Evolutionary conservation across 2,329 filamentous ascomycete species (phyloP), one percentile per base, ranked within the genome.

Genomic region (Epichloe scottii): DNA sequence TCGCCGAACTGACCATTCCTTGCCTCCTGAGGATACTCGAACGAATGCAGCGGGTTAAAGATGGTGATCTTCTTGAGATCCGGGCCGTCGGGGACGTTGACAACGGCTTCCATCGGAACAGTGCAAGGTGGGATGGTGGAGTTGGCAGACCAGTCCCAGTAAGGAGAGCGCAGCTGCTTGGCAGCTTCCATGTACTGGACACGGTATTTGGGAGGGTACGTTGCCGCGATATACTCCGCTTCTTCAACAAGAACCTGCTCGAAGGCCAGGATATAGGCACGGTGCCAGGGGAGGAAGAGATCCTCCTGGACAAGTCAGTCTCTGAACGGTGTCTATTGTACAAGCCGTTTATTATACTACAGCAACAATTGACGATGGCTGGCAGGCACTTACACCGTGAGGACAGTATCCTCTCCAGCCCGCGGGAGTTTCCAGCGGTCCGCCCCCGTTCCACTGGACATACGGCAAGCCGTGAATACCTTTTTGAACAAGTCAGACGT

Each of bases 201-300:
- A 52, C 55, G 65, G 55, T 56, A 66, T 53, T 34, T 58, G 53
- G 51, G 56, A 14, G 65, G 67, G 56, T 78, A 79, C 37, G 64
- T 59, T 12, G 57, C 58, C 17, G 77, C 76, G 19, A 79, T 71
- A 3, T 58, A 59, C 56, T 70, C 68, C 40, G 73, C 72, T 40
- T 75, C 66, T 2, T 62, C 57, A 26, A 74, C 72, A 5, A 82
- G 65, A 14, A 67, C 59, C 74, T 82, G 78, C 76, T 82, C 78
- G 51, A 69, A 79, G 5, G 81, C 66, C 7, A 71, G 65, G 41
- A 79, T 58, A 53, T 76, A 81, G 3, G 76, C 72, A 5, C 77
- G 73, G 60, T 82, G 78, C 78, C 76, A 81, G 17, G 72, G 62
- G 6, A 71, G 58, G 55, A 79, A 77, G 23, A 73, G 59, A n/a